Conservation (phyloP, 306 rosid genomes). For the Medicago arabica region DNA sequence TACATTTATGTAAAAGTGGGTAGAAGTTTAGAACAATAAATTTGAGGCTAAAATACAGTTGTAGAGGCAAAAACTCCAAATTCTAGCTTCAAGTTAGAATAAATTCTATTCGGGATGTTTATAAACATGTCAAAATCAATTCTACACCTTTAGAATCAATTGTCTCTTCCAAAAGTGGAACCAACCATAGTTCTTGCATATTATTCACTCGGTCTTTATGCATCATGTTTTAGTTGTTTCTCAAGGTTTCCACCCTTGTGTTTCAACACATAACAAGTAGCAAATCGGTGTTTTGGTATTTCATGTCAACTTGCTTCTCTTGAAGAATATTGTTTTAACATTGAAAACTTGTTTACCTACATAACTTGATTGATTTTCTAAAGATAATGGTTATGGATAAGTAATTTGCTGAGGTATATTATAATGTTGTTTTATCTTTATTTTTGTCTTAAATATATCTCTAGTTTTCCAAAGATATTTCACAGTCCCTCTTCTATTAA, state of each 20-base stretch:
- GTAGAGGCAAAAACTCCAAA: not conserved
- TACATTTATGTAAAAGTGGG: not conserved
- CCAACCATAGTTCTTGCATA: not conserved
- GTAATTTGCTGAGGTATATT: conserved; percentile 11
- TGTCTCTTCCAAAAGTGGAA: not conserved
- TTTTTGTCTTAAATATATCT: not conserved
- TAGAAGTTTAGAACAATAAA: not conserved
- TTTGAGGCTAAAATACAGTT: not conserved
- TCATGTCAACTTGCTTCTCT: conserved; percentile 29
- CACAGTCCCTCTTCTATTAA: not conserved
- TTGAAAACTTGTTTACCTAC: conserved; percentile 26
- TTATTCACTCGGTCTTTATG: conserved; percentile 12
- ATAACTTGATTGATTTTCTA: conserved; percentile 8
- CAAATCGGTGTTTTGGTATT: conserved; percentile 22
- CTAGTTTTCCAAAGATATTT: not conserved
- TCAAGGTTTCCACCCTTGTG: not conserved
- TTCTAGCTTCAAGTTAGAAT: not conserved
- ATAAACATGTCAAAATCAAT: not conserved
- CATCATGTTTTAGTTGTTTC: conserved; percentile 11
- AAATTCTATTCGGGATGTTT: not conserved
- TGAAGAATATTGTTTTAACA: conserved; percentile 19
- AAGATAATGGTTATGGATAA: not conserved
- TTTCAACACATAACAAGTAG: not conserved
- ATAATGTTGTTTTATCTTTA: not conserved
- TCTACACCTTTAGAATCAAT: not conserved